A percentile compares a stretch with the other conserved stretches of the same genome.
Evolutionary conservation across 2,329 filamentous ascomycete genomes (phyloP).

Genomic region (Alternaria tenuissima): DNA sequence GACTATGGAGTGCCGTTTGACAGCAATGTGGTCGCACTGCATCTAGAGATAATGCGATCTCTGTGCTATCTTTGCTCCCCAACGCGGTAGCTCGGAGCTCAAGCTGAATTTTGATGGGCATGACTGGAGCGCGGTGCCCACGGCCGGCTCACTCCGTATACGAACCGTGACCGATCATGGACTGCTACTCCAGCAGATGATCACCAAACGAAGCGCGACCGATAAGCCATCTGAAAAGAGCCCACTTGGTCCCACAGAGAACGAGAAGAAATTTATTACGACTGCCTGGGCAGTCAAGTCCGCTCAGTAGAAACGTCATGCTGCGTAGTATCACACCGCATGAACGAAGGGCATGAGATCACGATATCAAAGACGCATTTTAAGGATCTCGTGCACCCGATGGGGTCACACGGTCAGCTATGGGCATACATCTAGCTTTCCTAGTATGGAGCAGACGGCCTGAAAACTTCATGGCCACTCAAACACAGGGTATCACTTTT

Average conservation of each 20-base stretch:
- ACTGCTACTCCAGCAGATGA: conserved; percentile 4
- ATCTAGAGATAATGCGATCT: conserved; percentile 4
- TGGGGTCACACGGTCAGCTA: neutral
- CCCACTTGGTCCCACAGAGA: neutral
- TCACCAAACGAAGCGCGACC: neutral
- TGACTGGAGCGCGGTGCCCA: neutral
- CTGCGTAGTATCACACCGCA: neutral
- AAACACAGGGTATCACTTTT: neutral
- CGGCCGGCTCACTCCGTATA: conserved; percentile 1
- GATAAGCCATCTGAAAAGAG: neutral
- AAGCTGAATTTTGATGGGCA: neutral
- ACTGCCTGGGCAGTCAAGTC: neutral
- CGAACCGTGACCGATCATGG: conserved; percentile 6
- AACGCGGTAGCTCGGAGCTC: neutral
- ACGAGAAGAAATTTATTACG: neutral
- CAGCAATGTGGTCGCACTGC: conserved; percentile 9
- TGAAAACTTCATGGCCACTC: neutral
- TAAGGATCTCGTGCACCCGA: neutral
- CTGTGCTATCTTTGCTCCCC: neutral
- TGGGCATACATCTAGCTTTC: neutral
- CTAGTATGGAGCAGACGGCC: neutral
- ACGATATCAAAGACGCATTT: neutral
- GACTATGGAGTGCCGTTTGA: conserved; percentile 4
- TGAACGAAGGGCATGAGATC: neutral
- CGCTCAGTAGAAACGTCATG: neutral